Percentiles rank a stretch among this genome's conserved stretches.
Conservation (phyloP, 1,284 basidiomycete species). For the Pseudozyma hubeiensis region DNA sequence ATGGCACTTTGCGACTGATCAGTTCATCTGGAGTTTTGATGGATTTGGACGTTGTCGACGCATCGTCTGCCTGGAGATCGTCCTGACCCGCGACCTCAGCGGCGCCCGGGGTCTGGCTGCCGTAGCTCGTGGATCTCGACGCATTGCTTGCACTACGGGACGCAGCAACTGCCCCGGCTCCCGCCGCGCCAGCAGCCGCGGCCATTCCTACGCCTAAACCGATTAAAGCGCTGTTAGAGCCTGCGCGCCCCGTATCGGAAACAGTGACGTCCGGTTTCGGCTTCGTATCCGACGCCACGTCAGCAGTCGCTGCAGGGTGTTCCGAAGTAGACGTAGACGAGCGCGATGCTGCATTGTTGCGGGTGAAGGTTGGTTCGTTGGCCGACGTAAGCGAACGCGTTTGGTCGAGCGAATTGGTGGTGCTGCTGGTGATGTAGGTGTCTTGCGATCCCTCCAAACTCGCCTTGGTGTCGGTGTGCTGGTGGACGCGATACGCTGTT, state of each 20-base stretch:
- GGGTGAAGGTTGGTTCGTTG: slow-evolving; percentile 22
- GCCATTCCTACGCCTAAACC: slow-evolving; percentile 21
- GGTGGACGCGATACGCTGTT: slow-evolving; percentile 11
- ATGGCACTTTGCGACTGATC: slow-evolving; percentile 60
- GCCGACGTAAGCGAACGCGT: slow-evolving; percentile 31
- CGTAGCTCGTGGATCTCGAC: slow-evolving; percentile 33
- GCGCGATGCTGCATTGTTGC: slow-evolving; percentile 18
- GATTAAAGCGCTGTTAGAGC: background rate
- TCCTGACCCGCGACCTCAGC: slow-evolving; percentile 16
- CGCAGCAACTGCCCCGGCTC: slow-evolving; percentile 13
- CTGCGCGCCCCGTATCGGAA: slow-evolving; percentile 11
- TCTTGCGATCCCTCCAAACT: slow-evolving; percentile 40
- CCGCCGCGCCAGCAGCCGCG: slow-evolving; percentile 7
- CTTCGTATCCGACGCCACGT: slow-evolving; percentile 24
- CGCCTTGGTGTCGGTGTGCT: slow-evolving; percentile 28
- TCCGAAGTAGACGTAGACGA: slow-evolving; percentile 41
- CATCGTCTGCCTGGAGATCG: slow-evolving; percentile 20
- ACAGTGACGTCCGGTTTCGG: slow-evolving; percentile 24
- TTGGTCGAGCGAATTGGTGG: slow-evolving; percentile 39
- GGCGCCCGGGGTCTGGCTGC: slow-evolving; percentile 28
- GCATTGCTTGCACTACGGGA: slow-evolving; percentile 24
- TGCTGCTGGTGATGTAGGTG: slow-evolving; percentile 38
- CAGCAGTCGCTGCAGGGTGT: slow-evolving; percentile 16
- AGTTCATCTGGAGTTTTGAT: slow-evolving; percentile 31
- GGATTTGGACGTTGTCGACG: slow-evolving; percentile 26